Evolutionary conservation across 2,329 filamentous ascomycete genomes (phyloP).

Genomic region (Colletotrichum sp.): DNA sequence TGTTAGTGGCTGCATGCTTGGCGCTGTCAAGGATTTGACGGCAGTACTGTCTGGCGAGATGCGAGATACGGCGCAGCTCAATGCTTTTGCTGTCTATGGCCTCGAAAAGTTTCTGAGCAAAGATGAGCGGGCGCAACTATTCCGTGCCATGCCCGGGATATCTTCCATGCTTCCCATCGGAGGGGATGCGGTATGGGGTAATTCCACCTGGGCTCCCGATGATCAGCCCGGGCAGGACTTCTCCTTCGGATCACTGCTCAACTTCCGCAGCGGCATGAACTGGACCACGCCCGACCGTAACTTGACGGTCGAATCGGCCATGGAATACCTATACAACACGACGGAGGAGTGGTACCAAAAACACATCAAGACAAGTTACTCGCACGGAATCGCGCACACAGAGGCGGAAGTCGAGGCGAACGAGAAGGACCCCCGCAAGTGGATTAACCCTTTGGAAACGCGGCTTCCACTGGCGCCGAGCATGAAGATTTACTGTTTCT

Average conservation of each 20-base stretch:
- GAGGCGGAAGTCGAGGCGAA: slow-evolving; percentile 81
- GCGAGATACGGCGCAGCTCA: slow-evolving; percentile 96
- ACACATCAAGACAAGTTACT: slow-evolving; percentile 78
- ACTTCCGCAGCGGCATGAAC: slow-evolving; percentile 75
- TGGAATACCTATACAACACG: slow-evolving; percentile 79
- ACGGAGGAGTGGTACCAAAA: slow-evolving; percentile 86
- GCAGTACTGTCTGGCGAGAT: slow-evolving; percentile 95
- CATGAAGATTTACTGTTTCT: slow-evolving; percentile 97
- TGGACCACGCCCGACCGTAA: slow-evolving; percentile 72
- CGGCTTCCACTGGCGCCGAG: slow-evolving; percentile 85
- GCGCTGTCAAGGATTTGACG: slow-evolving; percentile 87
- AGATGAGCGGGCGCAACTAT: slow-evolving; percentile 90
- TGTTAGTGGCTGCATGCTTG: slow-evolving; percentile 96
- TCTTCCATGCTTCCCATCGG: slow-evolving; percentile 97
- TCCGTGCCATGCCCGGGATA: slow-evolving; percentile 95
- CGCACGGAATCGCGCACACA: slow-evolving; percentile 85
- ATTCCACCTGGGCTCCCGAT: slow-evolving; percentile 85
- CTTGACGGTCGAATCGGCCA: slow-evolving; percentile 78
- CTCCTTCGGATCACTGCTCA: slow-evolving; percentile 82
- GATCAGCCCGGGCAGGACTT: slow-evolving; percentile 75
- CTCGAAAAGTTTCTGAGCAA: slow-evolving; percentile 94
- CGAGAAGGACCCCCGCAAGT: slow-evolving; percentile 78
- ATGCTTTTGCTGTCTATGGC: slow-evolving; percentile 94
- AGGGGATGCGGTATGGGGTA: slow-evolving; percentile 94
- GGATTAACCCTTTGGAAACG: slow-evolving; percentile 94